These are phyloP conservation scores for Sarcodon sp. DNA, from an alignment of 768 basidiomycete genomes.

Conservation along the genomic window DNA sequence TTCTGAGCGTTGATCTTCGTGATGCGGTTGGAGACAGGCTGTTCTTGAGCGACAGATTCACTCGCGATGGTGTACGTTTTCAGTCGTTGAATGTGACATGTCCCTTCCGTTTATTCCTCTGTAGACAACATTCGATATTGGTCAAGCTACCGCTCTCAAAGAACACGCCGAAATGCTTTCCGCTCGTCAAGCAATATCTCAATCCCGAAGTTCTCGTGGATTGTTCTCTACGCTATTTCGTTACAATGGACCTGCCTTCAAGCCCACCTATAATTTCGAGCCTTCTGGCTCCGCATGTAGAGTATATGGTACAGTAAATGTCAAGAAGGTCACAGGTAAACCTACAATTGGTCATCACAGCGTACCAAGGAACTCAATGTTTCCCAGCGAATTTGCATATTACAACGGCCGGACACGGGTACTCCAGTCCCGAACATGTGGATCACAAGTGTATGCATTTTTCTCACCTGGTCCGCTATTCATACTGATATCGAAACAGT, in stretches of 20 bases:
- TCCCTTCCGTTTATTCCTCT: background rate
- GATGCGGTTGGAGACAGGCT: conserved; percentile 92
- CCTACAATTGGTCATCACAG: background rate
- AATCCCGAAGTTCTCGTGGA: conserved; percentile 67
- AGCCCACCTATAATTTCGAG: conserved; percentile 62
- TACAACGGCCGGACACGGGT: conserved; percentile 92
- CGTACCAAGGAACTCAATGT: background rate
- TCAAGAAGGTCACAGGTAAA: conserved; percentile 84
- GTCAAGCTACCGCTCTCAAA: conserved; percentile 68
- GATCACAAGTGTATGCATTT: conserved; percentile 63
- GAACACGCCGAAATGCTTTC: conserved; percentile 57
- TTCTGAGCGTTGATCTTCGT: conserved; percentile 75
- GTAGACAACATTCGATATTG: conserved; percentile 69
- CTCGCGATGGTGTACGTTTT: conserved; percentile 66
- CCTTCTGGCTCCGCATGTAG: conserved; percentile 70
- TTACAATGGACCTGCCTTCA: conserved; percentile 32
- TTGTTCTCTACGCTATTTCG: conserved; percentile 48
- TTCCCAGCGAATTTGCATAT: conserved; percentile 80
- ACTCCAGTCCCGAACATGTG: conserved; percentile 76
- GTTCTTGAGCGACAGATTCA: conserved; percentile 68
- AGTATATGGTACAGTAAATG: conserved; percentile 68
- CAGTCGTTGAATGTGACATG: background rate
- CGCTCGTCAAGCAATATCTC: conserved; percentile 53
- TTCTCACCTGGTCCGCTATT: background rate
- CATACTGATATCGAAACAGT: conserved; percentile 26